These are phyloP conservation scores for Cladosporium sp. DNA, from an alignment of 2,329 filamentous ascomycete genomes.

Conservation along the genomic window DNA sequence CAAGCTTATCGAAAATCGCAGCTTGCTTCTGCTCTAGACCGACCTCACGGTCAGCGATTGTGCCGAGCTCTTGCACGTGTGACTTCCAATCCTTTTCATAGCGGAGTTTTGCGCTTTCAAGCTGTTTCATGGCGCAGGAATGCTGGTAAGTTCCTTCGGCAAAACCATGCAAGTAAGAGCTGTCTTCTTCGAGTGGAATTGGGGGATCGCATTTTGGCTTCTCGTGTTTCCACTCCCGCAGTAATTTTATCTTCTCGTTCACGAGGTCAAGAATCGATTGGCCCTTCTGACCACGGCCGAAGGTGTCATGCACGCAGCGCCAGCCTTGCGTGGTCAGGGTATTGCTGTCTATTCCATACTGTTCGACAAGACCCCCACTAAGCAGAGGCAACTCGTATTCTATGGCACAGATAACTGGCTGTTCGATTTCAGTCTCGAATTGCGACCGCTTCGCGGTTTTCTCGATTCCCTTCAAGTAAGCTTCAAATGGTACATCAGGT, in stretches of 20 bases:
- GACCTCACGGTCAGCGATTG: slow-evolving; percentile 17
- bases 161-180: slow-evolving; percentile 49
- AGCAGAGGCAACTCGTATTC: slow-evolving; percentile 48
- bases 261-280: slow-evolving; percentile 60
- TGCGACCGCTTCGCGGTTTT: slow-evolving; percentile 57
- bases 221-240: slow-evolving; percentile 46
- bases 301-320: slow-evolving; percentile 25
- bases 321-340: slow-evolving; percentile 45
- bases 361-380: slow-evolving; percentile 53
- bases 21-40: slow-evolving; percentile 51
- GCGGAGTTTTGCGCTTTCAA: slow-evolving; percentile 34
- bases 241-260: slow-evolving; percentile 45
- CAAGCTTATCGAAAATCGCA: slow-evolving; percentile 50
- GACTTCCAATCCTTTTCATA: slow-evolving; percentile 36
- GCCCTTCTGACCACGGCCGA: slow-evolving; percentile 38
- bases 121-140: slow-evolving; percentile 46
- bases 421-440: slow-evolving; percentile 50
- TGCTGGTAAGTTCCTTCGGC: slow-evolving; percentile 57
- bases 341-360: slow-evolving; percentile 61
- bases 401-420: slow-evolving; percentile 64
- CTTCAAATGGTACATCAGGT: slow-evolving; percentile 57
- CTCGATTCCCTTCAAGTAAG: slow-evolving; percentile 60
- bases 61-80: slow-evolving; percentile 22
- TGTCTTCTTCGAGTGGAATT: slow-evolving; percentile 40
- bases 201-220: slow-evolving; percentile 21